Conservation (phyloP, 176 grass and related monocot genomes). For the Cocos nucifera region DNA sequence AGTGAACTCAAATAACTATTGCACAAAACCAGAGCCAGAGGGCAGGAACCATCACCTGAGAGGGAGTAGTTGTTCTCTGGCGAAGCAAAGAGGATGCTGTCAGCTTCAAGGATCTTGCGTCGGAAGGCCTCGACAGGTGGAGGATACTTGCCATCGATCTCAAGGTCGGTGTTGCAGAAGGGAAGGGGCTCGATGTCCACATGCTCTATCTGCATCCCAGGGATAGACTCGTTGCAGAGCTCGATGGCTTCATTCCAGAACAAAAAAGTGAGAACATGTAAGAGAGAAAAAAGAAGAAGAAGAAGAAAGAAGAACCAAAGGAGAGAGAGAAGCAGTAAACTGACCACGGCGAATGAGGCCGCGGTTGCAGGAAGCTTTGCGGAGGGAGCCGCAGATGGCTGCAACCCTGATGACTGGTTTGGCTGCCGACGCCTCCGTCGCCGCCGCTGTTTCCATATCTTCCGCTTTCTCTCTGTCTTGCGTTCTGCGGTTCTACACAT, state of each 20-base stretch:
- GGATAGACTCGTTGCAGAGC: slow-evolving; percentile 64
- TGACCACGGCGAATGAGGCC: slow-evolving; percentile 69
- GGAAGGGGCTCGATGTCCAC: slow-evolving; percentile 58
- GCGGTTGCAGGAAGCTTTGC: slow-evolving; percentile 70
- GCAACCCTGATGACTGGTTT: slow-evolving; percentile 24
- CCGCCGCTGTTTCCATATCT: slow-evolving; percentile 4
- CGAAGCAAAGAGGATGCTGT: slow-evolving; percentile 70
- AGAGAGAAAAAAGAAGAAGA: background rate
- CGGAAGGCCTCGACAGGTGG: slow-evolving; percentile 67
- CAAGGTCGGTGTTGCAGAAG: slow-evolving; percentile 74
- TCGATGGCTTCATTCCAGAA: slow-evolving; percentile 34
- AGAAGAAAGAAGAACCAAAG: no score
- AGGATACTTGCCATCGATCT: slow-evolving; percentile 45
- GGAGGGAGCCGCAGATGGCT: slow-evolving; percentile 78
- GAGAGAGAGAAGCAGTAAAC: no score
- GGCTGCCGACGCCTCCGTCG: background rate
- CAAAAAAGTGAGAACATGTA: background rate
- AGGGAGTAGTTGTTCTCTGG: slow-evolving; percentile 88
- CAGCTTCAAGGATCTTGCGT: slow-evolving; percentile 36
- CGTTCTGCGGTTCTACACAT: no score
- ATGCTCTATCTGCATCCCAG: slow-evolving; percentile 44
- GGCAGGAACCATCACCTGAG: slow-evolving; percentile 21
- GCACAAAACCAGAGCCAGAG: no score
- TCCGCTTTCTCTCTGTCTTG: background rate
- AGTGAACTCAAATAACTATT: no score